Conservation (phyloP, 148 eudicot species). For the Euryodendron excelsum region DNA sequence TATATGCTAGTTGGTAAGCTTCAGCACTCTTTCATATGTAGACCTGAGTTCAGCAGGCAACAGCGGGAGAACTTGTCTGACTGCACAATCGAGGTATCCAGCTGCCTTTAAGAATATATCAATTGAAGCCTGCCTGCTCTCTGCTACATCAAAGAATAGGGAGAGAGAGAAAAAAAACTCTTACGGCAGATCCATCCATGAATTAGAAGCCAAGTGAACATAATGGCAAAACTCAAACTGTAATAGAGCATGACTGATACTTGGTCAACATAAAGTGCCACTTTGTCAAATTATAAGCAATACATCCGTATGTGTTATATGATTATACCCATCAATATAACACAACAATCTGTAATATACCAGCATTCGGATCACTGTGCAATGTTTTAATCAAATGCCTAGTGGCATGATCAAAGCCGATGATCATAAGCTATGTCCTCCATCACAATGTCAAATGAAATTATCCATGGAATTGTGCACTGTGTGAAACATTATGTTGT, state of each 20-base stretch:
- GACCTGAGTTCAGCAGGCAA: conserved; percentile 80
- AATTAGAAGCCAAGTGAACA: neutral
- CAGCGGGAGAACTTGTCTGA: conserved; percentile 81
- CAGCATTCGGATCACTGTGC: no score
- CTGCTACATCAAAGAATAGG: conserved; percentile 38
- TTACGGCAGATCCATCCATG: conserved; percentile 9
- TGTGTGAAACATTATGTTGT: no score
- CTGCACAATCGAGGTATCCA: conserved; percentile 97
- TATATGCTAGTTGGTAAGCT: neutral
- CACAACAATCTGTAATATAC: no score
- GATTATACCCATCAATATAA: no score
- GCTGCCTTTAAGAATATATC: conserved; percentile 93
- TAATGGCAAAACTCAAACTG: neutral
- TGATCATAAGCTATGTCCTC: no score
- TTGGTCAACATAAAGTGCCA: neutral
- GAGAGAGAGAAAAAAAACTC: neutral
- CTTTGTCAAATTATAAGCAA: neutral
- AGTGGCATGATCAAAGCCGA: no score
- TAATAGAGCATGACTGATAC: neutral
- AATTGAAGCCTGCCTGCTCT: conserved; percentile 81
- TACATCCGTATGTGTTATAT: neutral
- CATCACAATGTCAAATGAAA: no score
- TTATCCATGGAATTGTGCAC: no score
- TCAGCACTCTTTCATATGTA: neutral
- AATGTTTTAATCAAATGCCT: no score